These are phyloP conservation scores for Zychaea mexicana DNA, from an alignment of 371 early-diverging fungal genomes.

Conservation along the genomic window DNA sequence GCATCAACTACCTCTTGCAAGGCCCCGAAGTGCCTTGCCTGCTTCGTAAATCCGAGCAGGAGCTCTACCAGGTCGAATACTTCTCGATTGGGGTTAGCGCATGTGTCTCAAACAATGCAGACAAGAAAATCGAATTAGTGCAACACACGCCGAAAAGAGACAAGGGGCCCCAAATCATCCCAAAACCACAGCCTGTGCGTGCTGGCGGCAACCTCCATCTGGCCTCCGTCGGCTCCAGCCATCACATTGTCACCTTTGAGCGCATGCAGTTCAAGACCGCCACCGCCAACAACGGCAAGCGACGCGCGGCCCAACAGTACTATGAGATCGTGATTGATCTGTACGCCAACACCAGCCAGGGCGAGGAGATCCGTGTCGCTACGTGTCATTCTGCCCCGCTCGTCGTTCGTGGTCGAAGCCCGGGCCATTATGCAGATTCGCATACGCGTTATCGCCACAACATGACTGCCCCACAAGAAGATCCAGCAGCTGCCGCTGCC, in stretches of 20 bases:
- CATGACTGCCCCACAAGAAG: slow-evolving; percentile 10
- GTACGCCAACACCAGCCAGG: slow-evolving; percentile 56
- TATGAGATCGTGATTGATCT: slow-evolving; percentile 66
- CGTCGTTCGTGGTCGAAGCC: slow-evolving; percentile 87
- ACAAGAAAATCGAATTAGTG: slow-evolving; percentile 70
- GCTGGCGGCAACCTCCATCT: slow-evolving; percentile 50
- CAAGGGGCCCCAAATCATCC: slow-evolving; percentile 80
- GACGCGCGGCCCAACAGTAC: slow-evolving; percentile 82
- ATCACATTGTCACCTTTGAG: slow-evolving; percentile 69
- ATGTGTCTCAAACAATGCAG: slow-evolving; percentile 46
- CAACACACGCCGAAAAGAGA: slow-evolving; percentile 89
- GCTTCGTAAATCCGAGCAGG: slow-evolving; percentile 25
- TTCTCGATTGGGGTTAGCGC: slow-evolving; percentile 71
- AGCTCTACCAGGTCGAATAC: slow-evolving; percentile 20
- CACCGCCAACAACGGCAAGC: slow-evolving; percentile 84
- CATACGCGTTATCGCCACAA: slow-evolving; percentile 15
- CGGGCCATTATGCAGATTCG: slow-evolving; percentile 79
- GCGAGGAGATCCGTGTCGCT: slow-evolving; percentile 55
- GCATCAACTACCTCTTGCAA: slow-evolving; percentile 29
- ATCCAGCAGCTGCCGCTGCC: slow-evolving; percentile 8
- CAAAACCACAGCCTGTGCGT: slow-evolving; percentile 50
- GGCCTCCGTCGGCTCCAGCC: slow-evolving; percentile 32
- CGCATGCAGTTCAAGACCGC: slow-evolving; percentile 89
- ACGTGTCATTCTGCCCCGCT: slow-evolving; percentile 69
- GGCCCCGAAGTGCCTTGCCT: slow-evolving; percentile 40